A percentile compares a stretch with the other conserved stretches of the same genome.
Evolutionary conservation across 768 basidiomycete species (phyloP).

Genomic region (Termitomyces sp.): DNA sequence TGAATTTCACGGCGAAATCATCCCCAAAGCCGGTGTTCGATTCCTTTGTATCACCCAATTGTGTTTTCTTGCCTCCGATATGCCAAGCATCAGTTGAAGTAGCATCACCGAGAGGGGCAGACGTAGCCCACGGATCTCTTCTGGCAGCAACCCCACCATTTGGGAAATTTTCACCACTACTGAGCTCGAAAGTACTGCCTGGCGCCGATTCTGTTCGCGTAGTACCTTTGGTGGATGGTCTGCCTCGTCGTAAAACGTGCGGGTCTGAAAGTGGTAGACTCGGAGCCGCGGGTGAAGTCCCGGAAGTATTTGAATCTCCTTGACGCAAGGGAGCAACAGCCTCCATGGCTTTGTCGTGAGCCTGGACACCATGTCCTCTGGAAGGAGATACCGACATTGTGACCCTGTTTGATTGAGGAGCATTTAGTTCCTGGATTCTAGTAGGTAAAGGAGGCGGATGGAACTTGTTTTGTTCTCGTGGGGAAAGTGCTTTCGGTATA

Average conservation of each 20-base stretch:
- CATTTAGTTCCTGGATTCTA: conserved; percentile 19
- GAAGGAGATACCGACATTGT: conserved; percentile 20
- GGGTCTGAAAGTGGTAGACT: conserved; percentile 24
- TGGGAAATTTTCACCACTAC: conserved; percentile 24
- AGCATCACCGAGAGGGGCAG: conserved; percentile 13
- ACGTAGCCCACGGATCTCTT: conserved; percentile 40
- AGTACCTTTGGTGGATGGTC: conserved; percentile 9
- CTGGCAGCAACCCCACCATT: conserved; percentile 31
- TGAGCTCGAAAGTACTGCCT: neutral
- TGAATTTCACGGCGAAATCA: conserved; percentile 53
- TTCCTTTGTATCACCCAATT: conserved; percentile 13
- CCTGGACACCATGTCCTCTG: conserved; percentile 54
- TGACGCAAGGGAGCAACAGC: conserved; percentile 77
- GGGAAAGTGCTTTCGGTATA: conserved; percentile 39
- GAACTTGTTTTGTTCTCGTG: conserved; percentile 25
- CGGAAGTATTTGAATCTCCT: conserved; percentile 40
- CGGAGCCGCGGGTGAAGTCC: conserved; percentile 24
- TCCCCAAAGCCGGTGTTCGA: conserved; percentile 54
- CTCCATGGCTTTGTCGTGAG: conserved; percentile 72
- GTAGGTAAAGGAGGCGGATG: conserved; percentile 17
- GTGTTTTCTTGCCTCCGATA: conserved; percentile 19
- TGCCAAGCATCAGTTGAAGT: conserved; percentile 35
- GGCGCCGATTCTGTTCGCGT: conserved; percentile 2
- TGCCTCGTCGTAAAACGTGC: conserved; percentile 11
- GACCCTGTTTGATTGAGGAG: conserved; percentile 17